Evolutionary conservation across 805 yeast genomes (phyloP).

Genomic region (Blastobotrys attinorum): DNA sequence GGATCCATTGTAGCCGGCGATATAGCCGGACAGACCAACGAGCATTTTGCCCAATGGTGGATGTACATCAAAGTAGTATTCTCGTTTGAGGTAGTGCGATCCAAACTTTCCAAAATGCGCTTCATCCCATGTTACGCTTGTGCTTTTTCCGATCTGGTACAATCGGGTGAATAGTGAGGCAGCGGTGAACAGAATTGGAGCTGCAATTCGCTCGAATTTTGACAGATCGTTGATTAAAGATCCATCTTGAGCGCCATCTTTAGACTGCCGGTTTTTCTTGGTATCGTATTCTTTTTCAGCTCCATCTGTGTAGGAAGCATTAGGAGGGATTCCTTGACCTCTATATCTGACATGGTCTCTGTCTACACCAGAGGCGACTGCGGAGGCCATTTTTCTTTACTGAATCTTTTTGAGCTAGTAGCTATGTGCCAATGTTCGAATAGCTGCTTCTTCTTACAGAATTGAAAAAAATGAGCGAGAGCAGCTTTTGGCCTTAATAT

Average conservation of each 20-base stretch:
- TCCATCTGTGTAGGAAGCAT: neutral
- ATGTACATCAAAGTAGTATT: constrained; percentile 92
- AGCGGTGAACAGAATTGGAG: constrained; percentile 20
- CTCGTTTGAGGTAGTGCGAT: constrained; percentile 78
- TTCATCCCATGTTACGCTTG: constrained; percentile 88
- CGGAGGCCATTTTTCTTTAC: constrained; percentile 8
- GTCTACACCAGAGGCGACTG: constrained; percentile 9
- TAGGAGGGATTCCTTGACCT: neutral
- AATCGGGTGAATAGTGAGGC: constrained; percentile 56
- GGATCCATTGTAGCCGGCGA: constrained; percentile 81
- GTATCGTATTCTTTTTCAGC: neutral
- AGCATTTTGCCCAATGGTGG: constrained; percentile 96
- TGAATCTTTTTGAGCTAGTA: neutral
- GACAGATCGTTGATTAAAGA: constrained; percentile 21
- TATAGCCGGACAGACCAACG: constrained; percentile 77
- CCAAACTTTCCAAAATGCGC: constrained; percentile 98
- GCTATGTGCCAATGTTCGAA: no score
- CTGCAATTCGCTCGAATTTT: constrained; percentile 35
- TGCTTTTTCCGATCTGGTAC: constrained; percentile 61
- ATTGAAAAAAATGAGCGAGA: neutral
- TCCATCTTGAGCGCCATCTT: constrained; percentile 14
- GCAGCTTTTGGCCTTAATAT: neutral
- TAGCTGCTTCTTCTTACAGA: no score
- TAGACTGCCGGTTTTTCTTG: constrained; percentile 6
- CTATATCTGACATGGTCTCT: constrained; percentile 4